Evolutionary conservation across 352 stramenopile genomes (phyloP).

Genomic region (Phytophthora tentaculata): DNA sequence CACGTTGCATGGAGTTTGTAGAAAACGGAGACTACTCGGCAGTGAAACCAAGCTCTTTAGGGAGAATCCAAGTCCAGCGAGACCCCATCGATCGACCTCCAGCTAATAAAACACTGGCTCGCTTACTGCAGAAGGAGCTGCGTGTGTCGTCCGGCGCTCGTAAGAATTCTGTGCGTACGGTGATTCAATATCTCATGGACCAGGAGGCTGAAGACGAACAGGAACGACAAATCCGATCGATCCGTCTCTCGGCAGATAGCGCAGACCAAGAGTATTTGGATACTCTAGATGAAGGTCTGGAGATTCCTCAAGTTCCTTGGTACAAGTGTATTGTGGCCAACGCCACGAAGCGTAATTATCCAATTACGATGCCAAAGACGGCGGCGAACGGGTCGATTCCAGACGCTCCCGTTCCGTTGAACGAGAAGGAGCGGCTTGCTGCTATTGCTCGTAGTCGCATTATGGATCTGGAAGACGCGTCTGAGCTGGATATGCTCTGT

Average conservation of each 20-base stretch:
- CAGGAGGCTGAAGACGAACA: conserved; percentile 28
- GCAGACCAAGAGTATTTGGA: conserved; percentile 34
- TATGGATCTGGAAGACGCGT: conserved; percentile 46
- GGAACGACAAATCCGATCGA: conserved; percentile 14
- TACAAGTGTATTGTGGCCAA: conserved; percentile 54
- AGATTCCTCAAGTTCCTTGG: conserved; percentile 32
- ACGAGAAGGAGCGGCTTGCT: conserved; percentile 51
- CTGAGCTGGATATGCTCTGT: conserved; percentile 71
- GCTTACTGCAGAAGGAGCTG: conserved; percentile 30
- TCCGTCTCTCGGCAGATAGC: conserved; percentile 24
- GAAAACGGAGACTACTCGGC: conserved; percentile 54
- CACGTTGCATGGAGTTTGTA: conserved; percentile 53
- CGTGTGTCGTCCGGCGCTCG: conserved; percentile 27
- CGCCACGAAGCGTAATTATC: conserved; percentile 44
- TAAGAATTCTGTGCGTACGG: conserved; percentile 44
- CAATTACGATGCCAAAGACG: conserved; percentile 33
- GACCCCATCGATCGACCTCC: conserved; percentile 23
- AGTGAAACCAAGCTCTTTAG: conserved; percentile 23
- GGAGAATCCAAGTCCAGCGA: conserved; percentile 22
- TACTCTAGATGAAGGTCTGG: conserved; percentile 18
- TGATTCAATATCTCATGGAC: conserved; percentile 61
- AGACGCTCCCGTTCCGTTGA: conserved; percentile 37
- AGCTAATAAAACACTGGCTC: conserved; percentile 27
- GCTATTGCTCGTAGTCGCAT: conserved; percentile 49
- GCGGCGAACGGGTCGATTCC: conserved; percentile 33